Base-by-base conservation (phyloP, 768 basidiomycete species). In the Tulasnella calospora region DNA sequence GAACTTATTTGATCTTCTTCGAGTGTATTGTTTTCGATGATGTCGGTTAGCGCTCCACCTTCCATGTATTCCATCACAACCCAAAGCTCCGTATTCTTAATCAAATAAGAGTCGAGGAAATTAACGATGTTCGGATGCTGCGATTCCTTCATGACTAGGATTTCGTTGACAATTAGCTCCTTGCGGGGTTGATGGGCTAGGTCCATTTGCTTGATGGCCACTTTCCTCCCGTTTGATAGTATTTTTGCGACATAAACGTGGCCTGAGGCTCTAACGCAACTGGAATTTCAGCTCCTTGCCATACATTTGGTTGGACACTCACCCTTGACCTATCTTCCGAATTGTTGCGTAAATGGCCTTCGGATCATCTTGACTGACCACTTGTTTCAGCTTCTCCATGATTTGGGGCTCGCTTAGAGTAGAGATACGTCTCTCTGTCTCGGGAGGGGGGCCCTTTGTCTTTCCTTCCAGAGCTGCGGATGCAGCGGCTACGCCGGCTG, bases 41-140 rank as follows among this genome's bases (percentile, higher is more conserved):
- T 92, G 85, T 99, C 97, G 35, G 96, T 98, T 82, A 99, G 86
- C n/a, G 97, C 96, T 55, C 98, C 96, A 74, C 96, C 96, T 85
- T 98, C 96, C 96, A 98, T 98, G 85, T 96, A 98, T 86, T 98
- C 98, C 98, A 99, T 99, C 78, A 99, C 95, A 47, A 99, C 96
- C 98, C 98, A 99, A 3, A 99, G 88, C 83, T 99, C 98, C 1
- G 44, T 44, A 84, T 97, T 98, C 88, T 94, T 96, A 87, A 97
- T 90, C 57, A 99, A 85, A 89, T 98, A 99, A 2, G 96, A 97
- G 83, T 99, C 98, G 82, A 98, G 98, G 86, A 95, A 99, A 84
- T 99, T 98, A 86, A 99, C 97, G 81, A 99, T 98, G 83, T 99
- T 99, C 23, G 96, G 95, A 83, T 98, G 96, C 44, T 94, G 89